Conservation (phyloP, 73 alveolate species). For the Halteria grandinella region DNA sequence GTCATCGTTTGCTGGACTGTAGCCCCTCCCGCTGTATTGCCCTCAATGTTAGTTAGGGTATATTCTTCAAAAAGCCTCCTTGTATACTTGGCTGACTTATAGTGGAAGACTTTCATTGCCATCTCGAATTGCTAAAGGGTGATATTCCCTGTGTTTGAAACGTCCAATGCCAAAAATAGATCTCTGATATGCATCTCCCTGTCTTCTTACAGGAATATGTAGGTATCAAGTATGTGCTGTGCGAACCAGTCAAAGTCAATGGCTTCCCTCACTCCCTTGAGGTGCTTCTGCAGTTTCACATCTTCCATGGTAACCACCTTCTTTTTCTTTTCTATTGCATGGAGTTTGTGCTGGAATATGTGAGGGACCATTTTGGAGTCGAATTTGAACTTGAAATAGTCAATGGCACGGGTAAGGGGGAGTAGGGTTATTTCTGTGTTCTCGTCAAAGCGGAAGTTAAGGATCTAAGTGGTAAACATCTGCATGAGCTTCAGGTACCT, state of each 20-base stretch:
- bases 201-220: conserved; percentile 12
- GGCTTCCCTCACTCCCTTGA: conserved; percentile 34
- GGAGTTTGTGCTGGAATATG: background rate
- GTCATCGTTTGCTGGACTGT: background rate
- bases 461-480: background rate
- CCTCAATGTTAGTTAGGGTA: too few relatives aligned
- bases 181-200: conserved; percentile 49
- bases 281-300: background rate
- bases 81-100: background rate
- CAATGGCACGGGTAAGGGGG: conserved; percentile 55
- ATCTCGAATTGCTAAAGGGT: conserved; percentile 16
- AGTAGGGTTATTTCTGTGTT: conserved; percentile 4
- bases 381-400: conserved; percentile 13
- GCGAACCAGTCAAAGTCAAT: conserved; percentile 42
- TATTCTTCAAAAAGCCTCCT: conserved; percentile 49
- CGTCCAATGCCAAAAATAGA: conserved; percentile 50
- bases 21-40: background rate
- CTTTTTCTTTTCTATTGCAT: conserved; percentile 29
- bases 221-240: conserved; percentile 8
- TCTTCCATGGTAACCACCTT: conserved; percentile 25
- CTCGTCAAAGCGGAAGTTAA: conserved; percentile 32
- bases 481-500: conserved; percentile 32
- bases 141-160: background rate
- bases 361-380: conserved; percentile 10
- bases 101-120: conserved; percentile 16